Evolutionary conservation across 1,284 basidiomycete genomes (phyloP).

Genomic region (Austroboletus novae-zelandiae): DNA sequence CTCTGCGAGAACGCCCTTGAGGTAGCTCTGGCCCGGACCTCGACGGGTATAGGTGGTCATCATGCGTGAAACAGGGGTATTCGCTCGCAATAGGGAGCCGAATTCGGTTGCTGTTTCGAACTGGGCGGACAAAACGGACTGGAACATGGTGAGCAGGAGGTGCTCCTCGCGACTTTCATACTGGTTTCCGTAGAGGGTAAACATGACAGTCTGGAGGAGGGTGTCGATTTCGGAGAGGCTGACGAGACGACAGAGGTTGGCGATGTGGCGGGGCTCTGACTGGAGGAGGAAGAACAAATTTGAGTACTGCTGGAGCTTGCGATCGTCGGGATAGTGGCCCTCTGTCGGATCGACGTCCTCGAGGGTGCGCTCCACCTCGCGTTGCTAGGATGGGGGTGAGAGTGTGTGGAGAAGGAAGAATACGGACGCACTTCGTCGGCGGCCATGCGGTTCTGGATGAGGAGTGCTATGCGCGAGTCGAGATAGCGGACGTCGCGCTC

Average conservation of each 20-base stretch:
- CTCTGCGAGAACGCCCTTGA: constrained; percentile 95
- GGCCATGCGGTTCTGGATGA: constrained; percentile 98
- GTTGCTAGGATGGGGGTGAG: constrained; percentile 56
- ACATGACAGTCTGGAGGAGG: constrained; percentile 99
- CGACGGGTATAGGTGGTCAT: constrained; percentile 99
- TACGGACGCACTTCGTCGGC: constrained; percentile 77
- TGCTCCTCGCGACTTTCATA: constrained; percentile 99
- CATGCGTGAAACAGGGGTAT: constrained; percentile 99
- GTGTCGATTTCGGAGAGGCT: constrained; percentile 97
- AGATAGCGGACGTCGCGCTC: constrained; percentile 98
- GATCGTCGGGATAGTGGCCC: constrained; percentile 90
- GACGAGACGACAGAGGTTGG: constrained; percentile 95
- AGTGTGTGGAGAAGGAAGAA: background rate
- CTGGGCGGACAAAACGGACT: constrained; percentile 96
- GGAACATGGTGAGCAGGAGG: constrained; percentile 97
- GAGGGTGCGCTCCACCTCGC: constrained; percentile 90
- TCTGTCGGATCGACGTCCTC: constrained; percentile 93
- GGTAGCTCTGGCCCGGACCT: constrained; percentile 95
- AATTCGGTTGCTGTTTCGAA: constrained; percentile 99
- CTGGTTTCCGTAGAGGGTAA: constrained; percentile 98
- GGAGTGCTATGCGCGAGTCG: constrained; percentile 93
- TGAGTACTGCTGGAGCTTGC: constrained; percentile 92
- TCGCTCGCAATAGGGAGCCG: constrained; percentile 93
- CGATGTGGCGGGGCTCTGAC: constrained; percentile 95
- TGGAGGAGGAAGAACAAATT: constrained; percentile 99